Base-by-base conservation (phyloP, 306 rosid species). In the Biancaea sappan region DNA sequence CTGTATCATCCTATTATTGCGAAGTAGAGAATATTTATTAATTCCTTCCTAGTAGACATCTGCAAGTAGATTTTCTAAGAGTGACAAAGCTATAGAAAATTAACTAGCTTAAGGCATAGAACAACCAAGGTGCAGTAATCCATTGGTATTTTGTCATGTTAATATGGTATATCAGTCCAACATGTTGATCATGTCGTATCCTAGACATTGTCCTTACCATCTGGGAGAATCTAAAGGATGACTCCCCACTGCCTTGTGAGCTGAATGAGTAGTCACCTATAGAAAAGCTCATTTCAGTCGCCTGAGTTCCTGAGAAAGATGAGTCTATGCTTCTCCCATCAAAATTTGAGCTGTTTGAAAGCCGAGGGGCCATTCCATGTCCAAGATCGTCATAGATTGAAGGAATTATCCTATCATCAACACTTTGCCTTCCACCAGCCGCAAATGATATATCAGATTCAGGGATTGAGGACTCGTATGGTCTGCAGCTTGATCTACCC, bases 381-480 rank as follows among this genome's bases (percentile, higher is more conserved):
- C 85, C 89, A 28, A 66, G n/a, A 10, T 76, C 84, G 1, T 84
- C 97, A 43, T 74, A 69, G 0, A 77, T 4, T 54, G 85, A 60
- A 66, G 90, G 79, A 82, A 80, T 75, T 73, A 70, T 10, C 50
- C 76, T 78, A 15, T 91, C n/a, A n/a, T n/a, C 96, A 38, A 37
- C 0, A 47, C 97, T 86, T 13, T 92, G 88, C 79, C 88, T 85
- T 63, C 80, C 96, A 10, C 73, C 61, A 71, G 92, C 88, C 80
- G 91, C 94, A 21, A 81, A 94, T 43, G 97, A 94, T 71, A 88
- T 91, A 74, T 94, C 97, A 1, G 81, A 75, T 12, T 91, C 97
- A 0, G 62, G 15, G 22, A 54, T 1, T 25, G 82, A 73, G 50
- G 83, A 61, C 69, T 89, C 89, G 10, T 79, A 71, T 11, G 85